These are phyloP conservation scores for Secale cereale DNA, from an alignment of 176 grass and related monocot genomes.

Conservation along the genomic window DNA sequence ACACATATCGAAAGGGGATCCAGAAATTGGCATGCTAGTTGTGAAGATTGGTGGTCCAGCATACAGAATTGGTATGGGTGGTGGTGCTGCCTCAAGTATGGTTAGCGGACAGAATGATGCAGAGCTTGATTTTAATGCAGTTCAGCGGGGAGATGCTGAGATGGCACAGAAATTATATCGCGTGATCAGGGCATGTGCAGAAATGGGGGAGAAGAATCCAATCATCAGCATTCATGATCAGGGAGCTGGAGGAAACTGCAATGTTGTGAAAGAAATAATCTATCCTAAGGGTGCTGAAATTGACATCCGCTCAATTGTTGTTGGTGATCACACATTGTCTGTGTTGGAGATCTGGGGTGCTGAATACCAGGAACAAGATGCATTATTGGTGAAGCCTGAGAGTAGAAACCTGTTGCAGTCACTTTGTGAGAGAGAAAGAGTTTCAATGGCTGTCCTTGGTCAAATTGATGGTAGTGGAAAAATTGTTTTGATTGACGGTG, in stretches of 20 bases:
- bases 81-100: conserved; percentile 94
- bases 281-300: conserved; percentile 92
- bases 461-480: conserved; percentile 75
- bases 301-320: conserved; percentile 73
- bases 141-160: conserved; percentile 93
- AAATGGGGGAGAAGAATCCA: conserved; percentile 88
- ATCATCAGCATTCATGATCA: conserved; percentile 98
- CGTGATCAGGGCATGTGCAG: conserved; percentile 78
- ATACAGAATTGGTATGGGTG: conserved; percentile 96
- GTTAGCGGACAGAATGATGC: conserved; percentile 92
- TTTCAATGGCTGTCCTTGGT: conserved; percentile 86
- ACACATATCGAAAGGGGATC: conserved; percentile 71
- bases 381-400: conserved; percentile 68
- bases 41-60: conserved; percentile 96
- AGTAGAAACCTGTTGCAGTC: conserved; percentile 51
- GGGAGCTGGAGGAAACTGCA: conserved; percentile 94
- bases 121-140: conserved; percentile 92
- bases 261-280: conserved; percentile 69
- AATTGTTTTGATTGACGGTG: conserved; percentile 80
- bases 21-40: conserved; percentile 90
- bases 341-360: conserved; percentile 89
- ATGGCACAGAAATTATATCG: conserved; percentile 95
- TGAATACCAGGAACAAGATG: conserved; percentile 92
- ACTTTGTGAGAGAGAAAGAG: conserved; percentile 79
- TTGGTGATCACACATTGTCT: conserved; percentile 89